Base-by-base conservation (phyloP, 2,329 filamentous ascomycete species). In the Pyricularia grisea region DNA sequence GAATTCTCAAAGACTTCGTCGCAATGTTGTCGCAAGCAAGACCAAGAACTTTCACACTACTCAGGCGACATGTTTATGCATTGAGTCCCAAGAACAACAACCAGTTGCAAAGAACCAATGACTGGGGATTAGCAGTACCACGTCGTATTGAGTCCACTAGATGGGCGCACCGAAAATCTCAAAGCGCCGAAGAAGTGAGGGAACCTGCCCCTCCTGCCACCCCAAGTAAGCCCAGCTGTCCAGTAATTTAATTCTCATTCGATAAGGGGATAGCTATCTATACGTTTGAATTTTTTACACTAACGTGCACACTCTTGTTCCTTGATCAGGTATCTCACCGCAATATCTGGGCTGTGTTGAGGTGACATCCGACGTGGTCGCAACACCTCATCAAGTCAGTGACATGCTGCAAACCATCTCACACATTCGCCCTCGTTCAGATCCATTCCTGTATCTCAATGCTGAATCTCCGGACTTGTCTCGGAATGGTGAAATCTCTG, bases 401-500 rank as follows among this genome's bases (percentile, higher is more conserved):
- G 60, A 63, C 28, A 63, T 63, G 60, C 11, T 63, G 60, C 14
- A 63, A 27, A 63, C 60, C 14, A 63, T 63, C 14, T 17, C 10
- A 4, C 10, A 63, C 20, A 27, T 63, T 11, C 27, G 3, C 7
- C 5, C 2, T 25, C 30, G 60, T 30, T 1, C 25, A 9, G 27
- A 63, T 28, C 5, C 60, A 14, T 11, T 28, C 11, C 69, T 75
- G 36, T 75, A 73, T 60, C 17, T 76, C 1, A 73, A 74, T 23
- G 61, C 74, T 4, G 71, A 74, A 17, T 72, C 72, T 14, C 65
- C 70, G 1, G 58, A 67, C 11, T 73, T 74, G 61, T 50, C 70
- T 65, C 70, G 74, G 2, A 14, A 71, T 28, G 74, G 74, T 6
- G 73, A 70, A 14, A 55, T 76, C 23, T 67, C 71, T 11, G 42